phyloP scores from a whole-genome alignment of 2,329 filamentous ascomycete genomes.

The Alternaria burnsii region DNA sequence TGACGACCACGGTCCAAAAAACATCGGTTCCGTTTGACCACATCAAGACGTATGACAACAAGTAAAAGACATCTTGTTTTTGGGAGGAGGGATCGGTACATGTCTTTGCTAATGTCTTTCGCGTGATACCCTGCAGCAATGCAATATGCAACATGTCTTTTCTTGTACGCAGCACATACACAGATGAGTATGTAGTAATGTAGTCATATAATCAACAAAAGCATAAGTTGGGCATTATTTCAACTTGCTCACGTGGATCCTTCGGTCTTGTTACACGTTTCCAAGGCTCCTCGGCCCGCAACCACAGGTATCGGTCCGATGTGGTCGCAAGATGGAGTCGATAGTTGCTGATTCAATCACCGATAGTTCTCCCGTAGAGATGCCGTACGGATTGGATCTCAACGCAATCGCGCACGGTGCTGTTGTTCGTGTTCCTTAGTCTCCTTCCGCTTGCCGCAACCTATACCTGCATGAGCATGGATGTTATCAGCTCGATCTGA shows the following conservation, averaged over 20 bases:
- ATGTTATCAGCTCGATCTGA: not conserved
- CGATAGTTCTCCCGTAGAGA: not conserved
- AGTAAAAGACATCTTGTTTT: not conserved
- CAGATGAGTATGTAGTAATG: not conserved
- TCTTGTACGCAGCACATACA: slow-evolving; percentile 7
- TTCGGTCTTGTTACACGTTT: not conserved
- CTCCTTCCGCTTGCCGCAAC: not conserved
- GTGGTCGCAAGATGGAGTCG: not conserved
- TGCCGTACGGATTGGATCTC: not conserved
- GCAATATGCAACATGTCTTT: slow-evolving; percentile 11
- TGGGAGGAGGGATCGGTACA: not conserved
- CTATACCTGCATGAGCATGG: not conserved
- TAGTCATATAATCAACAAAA: not conserved
- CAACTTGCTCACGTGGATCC: slow-evolving; percentile 4
- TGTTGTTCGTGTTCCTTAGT: slow-evolving; percentile 1
- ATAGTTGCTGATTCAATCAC: slow-evolving; percentile 1
- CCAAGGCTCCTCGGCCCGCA: not conserved
- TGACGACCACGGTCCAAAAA: slow-evolving; percentile 21
- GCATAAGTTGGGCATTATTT: not conserved
- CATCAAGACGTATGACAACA: slow-evolving; percentile 9
- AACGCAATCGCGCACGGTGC: not conserved
- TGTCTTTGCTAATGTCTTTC: slow-evolving; percentile 11
- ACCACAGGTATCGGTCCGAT: slow-evolving; percentile 7
- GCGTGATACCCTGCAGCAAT: slow-evolving; percentile 16
- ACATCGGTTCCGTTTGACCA: slow-evolving; percentile 16